phyloP scores from a whole-genome alignment of 257 asterid species.

The Linaria vulgaris region DNA sequence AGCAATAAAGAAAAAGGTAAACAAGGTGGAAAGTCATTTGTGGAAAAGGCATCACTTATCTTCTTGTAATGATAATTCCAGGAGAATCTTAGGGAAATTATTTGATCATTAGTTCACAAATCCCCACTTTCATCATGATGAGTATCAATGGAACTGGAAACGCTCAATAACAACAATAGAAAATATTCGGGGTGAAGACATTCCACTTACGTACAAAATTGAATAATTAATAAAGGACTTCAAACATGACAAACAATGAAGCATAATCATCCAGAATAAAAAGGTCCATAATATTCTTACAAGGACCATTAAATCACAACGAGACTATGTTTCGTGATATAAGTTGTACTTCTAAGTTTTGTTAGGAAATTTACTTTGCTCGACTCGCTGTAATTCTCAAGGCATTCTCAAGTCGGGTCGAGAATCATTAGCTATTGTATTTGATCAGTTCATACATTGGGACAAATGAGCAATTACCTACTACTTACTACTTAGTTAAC shows the following conservation, averaged over 20 bases:
- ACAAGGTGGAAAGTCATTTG: slow-evolving; percentile 34
- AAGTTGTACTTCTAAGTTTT: too few species aligned
- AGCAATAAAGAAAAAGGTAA: slow-evolving; percentile 29
- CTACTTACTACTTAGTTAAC: background rate
- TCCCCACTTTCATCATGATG: slow-evolving; percentile 1
- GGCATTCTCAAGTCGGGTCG: too few species aligned
- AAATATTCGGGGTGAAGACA: background rate
- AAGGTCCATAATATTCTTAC: too few species aligned
- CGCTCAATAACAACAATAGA: background rate
- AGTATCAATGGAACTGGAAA: background rate
- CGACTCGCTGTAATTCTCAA: too few species aligned
- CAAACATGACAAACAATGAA: too few species aligned
- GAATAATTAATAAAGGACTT: background rate
- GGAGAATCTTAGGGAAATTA: slow-evolving; percentile 1
- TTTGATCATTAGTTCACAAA: background rate
- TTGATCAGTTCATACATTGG: too few species aligned
- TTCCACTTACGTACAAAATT: background rate
- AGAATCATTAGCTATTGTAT: too few species aligned
- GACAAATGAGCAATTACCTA: too few species aligned
- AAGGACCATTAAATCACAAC: too few species aligned
- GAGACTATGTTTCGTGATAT: too few species aligned
- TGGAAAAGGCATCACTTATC: slow-evolving; percentile 29
- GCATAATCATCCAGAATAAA: too few species aligned
- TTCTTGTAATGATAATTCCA: slow-evolving; percentile 27
- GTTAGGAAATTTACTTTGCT: too few species aligned